Percentiles rank a stretch among this genome's conserved stretches.
These are phyloP conservation scores for Cercospora sesami DNA, from an alignment of 2,329 filamentous ascomycete species.

Conservation along the genomic window DNA sequence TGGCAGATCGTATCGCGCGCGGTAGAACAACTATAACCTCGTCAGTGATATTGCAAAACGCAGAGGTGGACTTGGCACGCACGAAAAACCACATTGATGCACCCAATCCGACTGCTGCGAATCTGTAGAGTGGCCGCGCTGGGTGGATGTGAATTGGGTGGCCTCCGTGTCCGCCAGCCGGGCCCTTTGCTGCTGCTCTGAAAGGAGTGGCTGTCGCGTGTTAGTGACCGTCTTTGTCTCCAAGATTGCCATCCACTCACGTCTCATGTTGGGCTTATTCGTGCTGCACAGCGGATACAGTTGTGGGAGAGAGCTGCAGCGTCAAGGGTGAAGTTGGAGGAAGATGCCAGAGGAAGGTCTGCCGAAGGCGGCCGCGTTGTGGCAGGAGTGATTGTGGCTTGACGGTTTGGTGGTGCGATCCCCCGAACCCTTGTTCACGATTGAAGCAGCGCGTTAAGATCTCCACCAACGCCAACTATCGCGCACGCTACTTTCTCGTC, in stretches of 20 bases:
- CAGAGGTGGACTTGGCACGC: not conserved
- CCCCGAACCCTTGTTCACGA: not conserved
- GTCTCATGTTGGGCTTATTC: conserved; percentile 14
- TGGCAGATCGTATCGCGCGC: conserved; percentile 93
- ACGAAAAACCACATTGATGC: conserved; percentile 99
- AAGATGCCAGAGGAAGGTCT: not conserved
- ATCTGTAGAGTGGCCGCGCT: conserved; percentile 72
- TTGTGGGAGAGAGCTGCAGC: not conserved
- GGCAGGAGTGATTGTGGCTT: not conserved
- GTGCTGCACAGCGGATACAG: not conserved
- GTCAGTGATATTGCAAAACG: conserved; percentile 15
- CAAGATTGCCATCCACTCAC: not conserved
- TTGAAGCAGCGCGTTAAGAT: conserved; percentile 3
- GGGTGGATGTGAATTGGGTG: conserved; percentile 62
- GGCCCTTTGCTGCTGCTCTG: conserved; percentile 31
- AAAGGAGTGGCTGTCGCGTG: conserved; percentile 19
- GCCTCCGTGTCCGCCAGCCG: conserved; percentile 43
- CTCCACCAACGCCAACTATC: conserved; percentile 6
- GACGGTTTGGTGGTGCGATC: not conserved
- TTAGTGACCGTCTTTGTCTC: not conserved
- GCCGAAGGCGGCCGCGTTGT: not conserved
- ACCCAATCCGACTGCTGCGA: conserved; percentile 80
- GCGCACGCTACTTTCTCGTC: not conserved
- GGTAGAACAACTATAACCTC: conserved; percentile 75
- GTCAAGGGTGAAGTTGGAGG: not conserved